Base-by-base conservation (phyloP, 257 asterid species). In the Petrea volubilis region DNA sequence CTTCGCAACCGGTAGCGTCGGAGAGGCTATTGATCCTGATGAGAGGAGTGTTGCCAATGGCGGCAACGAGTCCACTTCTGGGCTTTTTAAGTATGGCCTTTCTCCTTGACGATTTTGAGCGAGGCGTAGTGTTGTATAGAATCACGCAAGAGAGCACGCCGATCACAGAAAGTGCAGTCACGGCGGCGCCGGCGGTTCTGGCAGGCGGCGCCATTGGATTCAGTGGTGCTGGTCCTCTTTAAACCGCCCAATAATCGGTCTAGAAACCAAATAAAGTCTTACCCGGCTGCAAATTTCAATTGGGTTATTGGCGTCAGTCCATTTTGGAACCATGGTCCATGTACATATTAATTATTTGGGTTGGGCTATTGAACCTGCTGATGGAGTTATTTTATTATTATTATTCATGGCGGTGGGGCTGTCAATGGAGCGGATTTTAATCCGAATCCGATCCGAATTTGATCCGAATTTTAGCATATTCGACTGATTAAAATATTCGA, bases 1-100 rank as follows among this genome's bases (percentile, higher is more conserved):
- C 98, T 80, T 94, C 90, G 79, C 98, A 94, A 5, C 98, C 97
- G 50, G 99, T 94, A 63, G 96, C 97, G 20, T 86, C 85, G 52
- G 98, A 94, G 70, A 94, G 95, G 81, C 97, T 88, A 64, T 86
- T 87, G 88, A 94, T 91, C 75, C 97, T 82, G 70, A 94, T 88
- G 46, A 94, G 89, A 68, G 94, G 98, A 47, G 99, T 94, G 75
- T 86, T 90, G 68, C 98, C 99, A 75, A 94, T 81, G 81, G 99
- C 95, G 75, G 89, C 95, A 65, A 91, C 81, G 60, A 94, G 82
- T 11, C 99, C 99, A 23, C 67, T 81, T 73, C 86, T 80, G 55
- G 71, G 81, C 68, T 71, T 86, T 52, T 65, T 71, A n/a, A 27
- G 74, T 13, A 64, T 9, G 38, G 62, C 18, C 28, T 79, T 82